Base-by-base conservation (phyloP, 805 yeast genomes). In the Saccharomycopsis sp. region DNA sequence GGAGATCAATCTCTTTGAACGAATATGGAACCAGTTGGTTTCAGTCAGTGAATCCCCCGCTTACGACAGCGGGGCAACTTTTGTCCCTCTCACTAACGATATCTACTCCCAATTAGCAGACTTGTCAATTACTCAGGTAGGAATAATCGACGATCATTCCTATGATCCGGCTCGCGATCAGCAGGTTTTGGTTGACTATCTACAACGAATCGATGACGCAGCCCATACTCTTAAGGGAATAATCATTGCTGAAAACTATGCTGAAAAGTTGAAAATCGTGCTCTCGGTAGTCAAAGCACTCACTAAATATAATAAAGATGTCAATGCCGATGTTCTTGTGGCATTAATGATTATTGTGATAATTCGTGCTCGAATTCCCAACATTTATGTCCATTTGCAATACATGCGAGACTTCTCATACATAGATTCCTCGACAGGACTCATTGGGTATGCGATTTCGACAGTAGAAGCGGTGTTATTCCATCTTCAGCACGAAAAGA, bases 251-350 rank as follows among this genome's bases (percentile, higher is more conserved):
- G 80, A 77, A 52, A 77, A 77, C 24, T 80, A 81, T 68, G 62
- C 71, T 1, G 70, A 72, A 2, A 86, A 86, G 67, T 70, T 81
- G 23, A 68, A 69, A 2, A 72, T 81, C 0, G 68, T 91, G 3
- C 67, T 79, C 1, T 72, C 76, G 0, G 81, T 91, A 0, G 73
- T 89, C 23, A 72, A 76, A 47, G 70, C 74, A 0, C 66, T 90
- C 23, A 79, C 89, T 1, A 64, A 49, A 44, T 59, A 52, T 5
- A 56, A 58, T 47, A 19, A 75, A 2, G 65, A 77, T 0, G 75
- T 89, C 3, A 92, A 86, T 70, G 98, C 97, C 0, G 98, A 92
- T 67, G 82, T 88, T 0, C 72, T 92, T 22, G 78, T 92, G 2
- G 85, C 91, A 1, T 72, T 92, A 52, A 72, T 92, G 61, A 78